Base-by-base conservation (phyloP, 2,329 filamentous ascomycete genomes). In the Cladosporium cucumerinum region DNA sequence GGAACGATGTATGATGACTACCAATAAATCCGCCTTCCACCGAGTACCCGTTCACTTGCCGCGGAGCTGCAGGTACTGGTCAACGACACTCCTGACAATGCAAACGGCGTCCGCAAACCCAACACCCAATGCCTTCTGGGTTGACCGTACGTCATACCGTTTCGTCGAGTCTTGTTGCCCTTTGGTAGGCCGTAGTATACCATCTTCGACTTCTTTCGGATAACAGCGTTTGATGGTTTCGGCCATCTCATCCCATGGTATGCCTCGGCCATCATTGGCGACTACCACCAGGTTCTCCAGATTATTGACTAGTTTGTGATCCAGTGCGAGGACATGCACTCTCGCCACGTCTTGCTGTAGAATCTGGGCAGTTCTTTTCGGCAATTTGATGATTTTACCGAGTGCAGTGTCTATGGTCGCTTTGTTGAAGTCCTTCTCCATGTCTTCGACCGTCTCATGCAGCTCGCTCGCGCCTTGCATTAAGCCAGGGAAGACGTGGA, bases 271-370 rank as follows among this genome's bases (percentile, higher is more conserved):
- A 46, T 21, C 7, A 46, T 46, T 46, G n/a, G n/a, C 7, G n/a
- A 21, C 39, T 12, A 46, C 39, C 39, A 46, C n/a, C 2, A 46
- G 39, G 12, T 46, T 46, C 7, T 43, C 18, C 36, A 43, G 6
- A n/a, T n/a, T 43, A 6, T 8, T n/a, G n/a, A 46, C 39, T 7
- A 12, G 3, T 46, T 46, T 61, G 21, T 46, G 18, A 43, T 69
- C 57, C 23, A 75, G 65, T 1, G 70, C 67, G 39, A 69, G 64
- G 25, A 76, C 66, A 59, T 75, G 74, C 23, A 70, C 63, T 12
- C 66, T 65, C 14, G 73, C 72, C 7, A 74, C 70, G 49, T 76
- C 74, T 36, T 76, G 69, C 11, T 73, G 30, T 12, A 51, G 51
- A 2, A 63, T 48, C n/a, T 65, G 63, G 25, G 21, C 30, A 8